Evolutionary conservation across 192 early-diverging fungal genomes (phyloP), one percentile per base, ranked within the genome.

Genomic region (Coemansia sp.): DNA sequence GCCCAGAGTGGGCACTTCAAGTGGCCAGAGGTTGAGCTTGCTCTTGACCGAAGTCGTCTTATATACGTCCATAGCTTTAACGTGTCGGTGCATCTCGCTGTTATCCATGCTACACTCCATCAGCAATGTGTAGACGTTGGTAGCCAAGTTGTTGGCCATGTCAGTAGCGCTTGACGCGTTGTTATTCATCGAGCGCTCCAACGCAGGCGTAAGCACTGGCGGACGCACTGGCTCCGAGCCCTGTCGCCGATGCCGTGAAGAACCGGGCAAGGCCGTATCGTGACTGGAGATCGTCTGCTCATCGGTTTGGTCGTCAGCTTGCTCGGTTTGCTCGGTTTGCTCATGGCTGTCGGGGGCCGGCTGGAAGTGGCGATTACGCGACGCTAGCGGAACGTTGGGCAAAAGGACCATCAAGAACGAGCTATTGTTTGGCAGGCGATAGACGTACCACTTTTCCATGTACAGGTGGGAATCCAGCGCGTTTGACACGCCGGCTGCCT

Each of bases 51-150:
- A 64, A 12, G 61, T 27, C 29, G 58, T 38, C 36, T 38, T 38
- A 0, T 34, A 62, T n/a, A 47, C 38, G 43, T 76, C 77, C 68
- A 73, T 65, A 12, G 71, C 60, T 2, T 62, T 70, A 34, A 76
- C 73, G 20, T 79, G 64, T 6, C 76, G 73, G n/a, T 68, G 73
- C 81, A 84, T 75, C 62, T 84, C 81, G 5, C 67, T 46, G 27
- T 71, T 78, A 49, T 84, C 81, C 81, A 84, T 84, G 40, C 81
- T 79, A 70, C 81, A 84, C 62, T 84, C 81, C 74, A 84, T 84
- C 24, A 76, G 73, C 40, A 84, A 39, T 22, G 81, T 79, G 65
- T 84, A 79, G 8, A 68, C 73, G 53, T 79, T 79, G 61, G 73
- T 69, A 10, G 73, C 70, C 31, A 64, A 62, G 34, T 43, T 33